Evolutionary conservation across 495 filamentous ascomycete genomes (phyloP).

Genomic region (Xylaria curta): DNA sequence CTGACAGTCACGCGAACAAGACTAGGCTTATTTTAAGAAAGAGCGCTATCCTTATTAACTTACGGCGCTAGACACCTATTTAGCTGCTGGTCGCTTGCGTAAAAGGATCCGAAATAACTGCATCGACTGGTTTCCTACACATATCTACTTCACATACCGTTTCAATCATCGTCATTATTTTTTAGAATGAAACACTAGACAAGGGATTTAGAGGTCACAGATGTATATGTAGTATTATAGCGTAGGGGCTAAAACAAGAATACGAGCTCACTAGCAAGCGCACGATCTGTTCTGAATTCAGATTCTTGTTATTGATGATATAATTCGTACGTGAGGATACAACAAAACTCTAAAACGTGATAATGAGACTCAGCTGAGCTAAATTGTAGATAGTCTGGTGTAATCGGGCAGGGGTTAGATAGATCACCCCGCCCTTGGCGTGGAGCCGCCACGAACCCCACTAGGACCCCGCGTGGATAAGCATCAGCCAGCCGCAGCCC

Average conservation of each 20-base stretch:
- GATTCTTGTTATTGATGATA: neutral
- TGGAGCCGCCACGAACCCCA: conserved; percentile 10
- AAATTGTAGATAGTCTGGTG: neutral
- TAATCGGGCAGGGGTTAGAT: neutral
- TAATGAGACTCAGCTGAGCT: neutral
- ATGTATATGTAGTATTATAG: no score
- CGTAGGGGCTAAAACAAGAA: neutral
- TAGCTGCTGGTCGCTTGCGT: neutral
- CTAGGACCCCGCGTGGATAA: conserved; percentile 6
- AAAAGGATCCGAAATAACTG: neutral
- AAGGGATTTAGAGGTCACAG: no score
- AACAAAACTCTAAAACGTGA: neutral
- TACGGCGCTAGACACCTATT: neutral
- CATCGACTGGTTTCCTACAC: neutral
- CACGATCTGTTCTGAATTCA: neutral
- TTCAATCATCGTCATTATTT: no score
- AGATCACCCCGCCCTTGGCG: conserved; percentile 8
- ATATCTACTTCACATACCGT: neutral
- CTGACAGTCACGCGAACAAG: neutral
- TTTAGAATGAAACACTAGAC: no score
- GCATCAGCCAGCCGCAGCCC: conserved; percentile 15
- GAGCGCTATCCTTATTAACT: neutral
- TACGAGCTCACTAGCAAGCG: no score
- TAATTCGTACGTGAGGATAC: neutral
- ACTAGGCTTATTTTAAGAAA: neutral